Evolutionary conservation across 306 rosid species (phyloP).

Genomic region (Quercus cerris): DNA sequence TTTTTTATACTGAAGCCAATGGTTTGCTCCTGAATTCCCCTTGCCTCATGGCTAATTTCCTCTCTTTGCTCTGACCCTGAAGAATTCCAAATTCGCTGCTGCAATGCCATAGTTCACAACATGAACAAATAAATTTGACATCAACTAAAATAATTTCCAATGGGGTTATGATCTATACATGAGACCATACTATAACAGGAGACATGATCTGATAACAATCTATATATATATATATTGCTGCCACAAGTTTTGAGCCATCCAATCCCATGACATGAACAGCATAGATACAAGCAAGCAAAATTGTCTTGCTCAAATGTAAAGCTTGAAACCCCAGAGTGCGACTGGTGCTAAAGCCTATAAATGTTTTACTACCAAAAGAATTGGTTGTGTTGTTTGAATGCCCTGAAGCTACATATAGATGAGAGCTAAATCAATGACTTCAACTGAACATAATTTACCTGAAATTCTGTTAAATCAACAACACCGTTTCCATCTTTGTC

Average conservation of each 20-base stretch:
- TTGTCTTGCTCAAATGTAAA: neutral
- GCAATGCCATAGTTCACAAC: constrained; percentile 28
- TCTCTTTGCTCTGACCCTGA: constrained; percentile 44
- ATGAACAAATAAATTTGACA: constrained; percentile 14
- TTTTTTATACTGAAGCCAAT: constrained; percentile 79
- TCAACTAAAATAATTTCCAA: neutral
- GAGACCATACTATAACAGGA: neutral
- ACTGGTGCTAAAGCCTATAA: neutral
- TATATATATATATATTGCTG: too few species aligned
- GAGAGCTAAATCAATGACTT: neutral
- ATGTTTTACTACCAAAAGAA: neutral
- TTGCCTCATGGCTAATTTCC: constrained; percentile 33
- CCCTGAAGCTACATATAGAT: neutral
- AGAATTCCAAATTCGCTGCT: constrained; percentile 82
- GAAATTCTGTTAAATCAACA: constrained; percentile 61
- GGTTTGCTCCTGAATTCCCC: constrained; percentile 47
- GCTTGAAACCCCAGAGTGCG: neutral
- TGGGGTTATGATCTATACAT: neutral
- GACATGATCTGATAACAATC: neutral
- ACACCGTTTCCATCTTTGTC: constrained; percentile 61
- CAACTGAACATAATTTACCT: constrained; percentile 38
- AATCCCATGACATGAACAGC: neutral
- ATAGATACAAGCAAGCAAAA: neutral
- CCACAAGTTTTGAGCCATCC: neutral
- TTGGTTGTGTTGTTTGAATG: neutral